phyloP scores from a whole-genome alignment of 805 yeast species.

The Candida fluviatilis region DNA sequence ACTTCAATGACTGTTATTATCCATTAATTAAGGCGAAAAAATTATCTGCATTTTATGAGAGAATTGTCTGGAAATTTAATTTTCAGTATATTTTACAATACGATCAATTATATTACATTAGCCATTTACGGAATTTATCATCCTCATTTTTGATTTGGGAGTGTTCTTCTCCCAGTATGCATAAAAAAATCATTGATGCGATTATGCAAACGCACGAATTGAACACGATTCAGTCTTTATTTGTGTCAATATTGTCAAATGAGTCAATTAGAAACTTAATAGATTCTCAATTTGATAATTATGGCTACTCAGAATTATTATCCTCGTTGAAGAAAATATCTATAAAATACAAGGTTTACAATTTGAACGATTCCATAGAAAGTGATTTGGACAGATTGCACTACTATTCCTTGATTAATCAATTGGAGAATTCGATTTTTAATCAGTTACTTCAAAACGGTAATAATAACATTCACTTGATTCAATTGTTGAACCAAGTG shows the following conservation, averaged over 20 bases:
- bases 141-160: conserved; percentile 38
- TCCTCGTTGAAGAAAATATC: conserved; percentile 30
- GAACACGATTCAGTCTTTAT: conserved; percentile 20
- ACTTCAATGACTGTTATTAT: conserved; percentile 20
- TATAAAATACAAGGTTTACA: conserved; percentile 25
- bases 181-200: conserved; percentile 9
- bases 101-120: conserved; percentile 21
- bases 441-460: conserved; percentile 6
- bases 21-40: conserved; percentile 18
- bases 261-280: conserved; percentile 13
- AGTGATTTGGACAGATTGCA: conserved; percentile 29
- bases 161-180: conserved; percentile 17
- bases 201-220: conserved; percentile 15
- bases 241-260: conserved; percentile 19
- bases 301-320: conserved; percentile 13
- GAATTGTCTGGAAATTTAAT: conserved; percentile 39
- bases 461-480: conserved; percentile 6
- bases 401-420: conserved; percentile 12
- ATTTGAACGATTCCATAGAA: conserved; percentile 9
- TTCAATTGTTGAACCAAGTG: conserved; percentile 7
- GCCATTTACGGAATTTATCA: conserved; percentile 15
- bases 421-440: conserved; percentile 12
- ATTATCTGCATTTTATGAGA: conserved; percentile 34
- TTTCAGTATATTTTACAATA: conserved; percentile 26
- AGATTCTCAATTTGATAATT: conserved; percentile 3